Evolutionary conservation across 2,329 filamentous ascomycete species (phyloP), one percentile per base, ranked within the genome.

Genomic region (Rhinocladiella mackenziei): DNA sequence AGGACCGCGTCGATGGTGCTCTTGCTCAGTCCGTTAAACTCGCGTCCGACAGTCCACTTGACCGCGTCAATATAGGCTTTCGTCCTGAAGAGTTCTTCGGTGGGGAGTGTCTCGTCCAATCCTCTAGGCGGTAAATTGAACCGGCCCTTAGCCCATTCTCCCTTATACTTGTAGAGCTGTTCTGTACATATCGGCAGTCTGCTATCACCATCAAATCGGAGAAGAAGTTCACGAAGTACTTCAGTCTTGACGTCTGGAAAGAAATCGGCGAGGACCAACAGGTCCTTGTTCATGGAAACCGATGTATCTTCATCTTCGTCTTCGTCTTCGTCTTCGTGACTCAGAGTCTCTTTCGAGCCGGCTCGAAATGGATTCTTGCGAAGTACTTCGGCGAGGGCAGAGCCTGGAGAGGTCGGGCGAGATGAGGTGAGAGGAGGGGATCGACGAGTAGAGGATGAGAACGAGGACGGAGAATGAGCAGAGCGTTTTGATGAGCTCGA

Each of bases 181-280:
- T 72, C 70, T 6, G 69, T 67, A 41, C 67, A 71, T 22, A 73
- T 63, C 37, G 71, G 63, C 6, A 73, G 54, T 39, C 69, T 61
- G 48, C 70, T 73, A 33, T 66, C 57, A 8, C 69, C 70, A 47
- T 71, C 68, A 50, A 73, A 73, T 9, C 65, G 65, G 4, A 64
- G 53, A 14, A 73, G 60, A 19, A 73, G 52, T 54, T 73, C 70
- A 5, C 70, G 67, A 30, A 73, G 69, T 4, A 72, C 69, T 46
- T 73, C 70, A 40, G 68, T 56, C 37, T 65, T 65, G 30, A 72
- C 60, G 46, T 72, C 68, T 1, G 70, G 70, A 33, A 73, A 74
- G 9, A 72, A 59, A 8, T 60, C 59, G 2, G 65, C 64, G 2
- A 74, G 60, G 1, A 62, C 59, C 18, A 61, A 57, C 8, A 74